Percentiles rank a stretch among this genome's conserved stretches.
phyloP scores from a whole-genome alignment of 2,329 filamentous ascomycete genomes.

The Talaromyces funiculosus region DNA sequence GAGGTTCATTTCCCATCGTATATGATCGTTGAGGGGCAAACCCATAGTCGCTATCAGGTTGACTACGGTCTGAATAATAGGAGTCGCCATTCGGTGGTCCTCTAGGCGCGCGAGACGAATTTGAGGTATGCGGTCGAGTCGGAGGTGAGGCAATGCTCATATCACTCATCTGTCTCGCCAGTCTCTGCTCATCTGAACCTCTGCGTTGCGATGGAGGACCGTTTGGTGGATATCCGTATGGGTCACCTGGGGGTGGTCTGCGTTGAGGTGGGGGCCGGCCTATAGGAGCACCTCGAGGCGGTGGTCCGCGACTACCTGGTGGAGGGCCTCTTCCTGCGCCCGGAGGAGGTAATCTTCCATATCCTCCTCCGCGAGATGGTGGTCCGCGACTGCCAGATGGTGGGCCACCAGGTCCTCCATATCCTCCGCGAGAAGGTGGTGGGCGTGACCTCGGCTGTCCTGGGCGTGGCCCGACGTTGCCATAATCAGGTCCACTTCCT shows the following conservation, averaged over 20 bases:
- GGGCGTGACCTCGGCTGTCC: slow-evolving; percentile 9
- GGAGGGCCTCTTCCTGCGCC: slow-evolving; percentile 12
- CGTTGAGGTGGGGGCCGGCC: slow-evolving; percentile 28
- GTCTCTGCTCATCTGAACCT: slow-evolving; percentile 27
- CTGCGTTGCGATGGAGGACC: slow-evolving; percentile 31
- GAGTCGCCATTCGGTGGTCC: slow-evolving; percentile 19
- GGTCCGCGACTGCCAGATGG: neutral
- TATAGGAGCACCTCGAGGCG: slow-evolving; percentile 11
- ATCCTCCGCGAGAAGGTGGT: slow-evolving; percentile 9
- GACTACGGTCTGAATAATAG: neutral
- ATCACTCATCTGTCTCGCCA: slow-evolving; percentile 37
- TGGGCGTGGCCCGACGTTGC: neutral
- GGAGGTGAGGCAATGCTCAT: slow-evolving; percentile 30
- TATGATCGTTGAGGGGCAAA: slow-evolving; percentile 22
- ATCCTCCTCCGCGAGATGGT: neutral
- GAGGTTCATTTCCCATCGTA: slow-evolving; percentile 22
- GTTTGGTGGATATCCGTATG: slow-evolving; percentile 1
- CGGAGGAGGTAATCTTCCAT: slow-evolving; percentile 8
- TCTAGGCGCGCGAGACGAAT: slow-evolving; percentile 30
- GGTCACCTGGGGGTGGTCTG: slow-evolving; percentile 31
- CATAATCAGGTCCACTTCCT: slow-evolving; percentile 9
- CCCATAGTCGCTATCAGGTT: slow-evolving; percentile 5
- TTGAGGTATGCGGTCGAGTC: slow-evolving; percentile 36
- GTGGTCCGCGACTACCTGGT: slow-evolving; percentile 11
- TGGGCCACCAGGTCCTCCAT: slow-evolving; percentile 4